These are phyloP conservation scores for Cladosporium colombiae DNA, from an alignment of 2,329 filamentous ascomycete genomes.

Conservation along the genomic window DNA sequence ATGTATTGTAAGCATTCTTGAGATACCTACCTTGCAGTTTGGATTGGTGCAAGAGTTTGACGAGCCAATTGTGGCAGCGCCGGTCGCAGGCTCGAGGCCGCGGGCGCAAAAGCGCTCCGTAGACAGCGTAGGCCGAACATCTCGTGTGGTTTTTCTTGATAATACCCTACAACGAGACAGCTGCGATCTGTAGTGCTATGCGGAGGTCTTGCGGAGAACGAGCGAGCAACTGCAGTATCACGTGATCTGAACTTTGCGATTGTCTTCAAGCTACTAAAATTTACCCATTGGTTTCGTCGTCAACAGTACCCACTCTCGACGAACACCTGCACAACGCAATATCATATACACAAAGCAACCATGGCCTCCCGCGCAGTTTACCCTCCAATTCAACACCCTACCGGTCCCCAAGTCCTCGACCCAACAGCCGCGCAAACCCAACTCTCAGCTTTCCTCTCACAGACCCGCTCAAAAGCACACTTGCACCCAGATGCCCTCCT, in stretches of 20 bases:
- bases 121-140: conserved; percentile 28
- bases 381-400: conserved; percentile 41
- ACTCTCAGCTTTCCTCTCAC: conserved; percentile 44
- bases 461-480: conserved; percentile 44
- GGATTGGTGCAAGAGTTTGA: conserved; percentile 2
- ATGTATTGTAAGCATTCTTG: background rate
- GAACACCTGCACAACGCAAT: background rate
- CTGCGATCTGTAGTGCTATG: background rate
- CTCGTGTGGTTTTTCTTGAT: background rate
- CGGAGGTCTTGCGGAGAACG: background rate
- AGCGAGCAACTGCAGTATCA: background rate
- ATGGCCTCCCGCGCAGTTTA: conserved; percentile 30
- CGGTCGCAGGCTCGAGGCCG: conserved; percentile 9
- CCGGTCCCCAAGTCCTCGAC: conserved; percentile 35
- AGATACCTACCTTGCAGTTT: conserved; percentile 11
- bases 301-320: background rate
- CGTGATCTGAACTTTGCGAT: background rate
- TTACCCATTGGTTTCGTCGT: conserved; percentile 1
- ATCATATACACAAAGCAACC: background rate
- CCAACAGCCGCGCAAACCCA: conserved; percentile 37
- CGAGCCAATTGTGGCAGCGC: conserved; percentile 17
- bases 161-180: background rate
- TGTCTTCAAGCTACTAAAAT: conserved; percentile 7
- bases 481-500: conserved; percentile 53
- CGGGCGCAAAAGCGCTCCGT: conserved; percentile 19